These are phyloP conservation scores for Pharnaceum exiguum DNA, from an alignment of 148 eudicot species.

Conservation along the genomic window DNA sequence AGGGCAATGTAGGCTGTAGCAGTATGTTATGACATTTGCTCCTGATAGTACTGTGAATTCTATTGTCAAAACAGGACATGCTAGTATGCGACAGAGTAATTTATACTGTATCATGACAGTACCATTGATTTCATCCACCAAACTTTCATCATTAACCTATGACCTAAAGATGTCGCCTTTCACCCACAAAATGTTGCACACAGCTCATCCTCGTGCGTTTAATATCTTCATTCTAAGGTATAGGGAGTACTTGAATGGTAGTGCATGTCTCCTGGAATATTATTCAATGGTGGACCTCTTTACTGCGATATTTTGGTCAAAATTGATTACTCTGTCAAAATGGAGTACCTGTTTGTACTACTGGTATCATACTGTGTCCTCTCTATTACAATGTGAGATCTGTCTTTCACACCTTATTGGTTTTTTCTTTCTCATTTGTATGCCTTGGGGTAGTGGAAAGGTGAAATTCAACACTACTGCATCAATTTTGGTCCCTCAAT, in stretches of 20 bases:
- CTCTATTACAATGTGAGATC: too few species aligned
- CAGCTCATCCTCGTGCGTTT: not conserved
- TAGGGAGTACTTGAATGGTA: not conserved
- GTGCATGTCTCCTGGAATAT: not conserved
- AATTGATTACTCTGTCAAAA: not conserved
- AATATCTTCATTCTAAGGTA: not conserved
- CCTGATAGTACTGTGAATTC: too few species aligned
- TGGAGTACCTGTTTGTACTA: too few species aligned
- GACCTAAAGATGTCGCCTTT: not conserved
- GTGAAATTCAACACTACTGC: too few species aligned
- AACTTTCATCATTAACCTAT: not conserved
- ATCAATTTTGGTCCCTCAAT: too few species aligned
- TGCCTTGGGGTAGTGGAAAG: too few species aligned
- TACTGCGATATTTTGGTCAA: too few species aligned
- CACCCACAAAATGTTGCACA: not conserved
- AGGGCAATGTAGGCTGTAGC: too few species aligned
- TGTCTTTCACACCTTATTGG: too few species aligned
- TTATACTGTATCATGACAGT: not conserved
- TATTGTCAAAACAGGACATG: not conserved
- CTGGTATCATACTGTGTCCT: too few species aligned
- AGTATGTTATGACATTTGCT: too few species aligned
- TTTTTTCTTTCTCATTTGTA: too few species aligned
- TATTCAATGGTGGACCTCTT: not conserved
- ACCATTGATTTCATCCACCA: conserved; percentile 1
- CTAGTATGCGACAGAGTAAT: not conserved